Conservation (phyloP, 1,284 basidiomycete species). For the Microbotryomycetes sp. region DNA sequence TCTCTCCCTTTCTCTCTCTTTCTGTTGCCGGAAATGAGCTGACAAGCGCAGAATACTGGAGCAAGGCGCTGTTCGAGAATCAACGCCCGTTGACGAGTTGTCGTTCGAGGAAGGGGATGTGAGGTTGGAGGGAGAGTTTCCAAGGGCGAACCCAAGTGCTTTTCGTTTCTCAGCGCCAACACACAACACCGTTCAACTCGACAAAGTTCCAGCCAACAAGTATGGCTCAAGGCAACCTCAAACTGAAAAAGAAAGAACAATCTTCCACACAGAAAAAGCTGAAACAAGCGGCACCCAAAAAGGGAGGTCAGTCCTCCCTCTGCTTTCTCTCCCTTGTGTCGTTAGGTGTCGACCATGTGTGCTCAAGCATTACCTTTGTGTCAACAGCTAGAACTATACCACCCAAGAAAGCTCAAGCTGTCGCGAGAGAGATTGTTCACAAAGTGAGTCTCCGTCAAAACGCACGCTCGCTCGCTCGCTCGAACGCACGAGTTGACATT, state of each 20-base stretch:
- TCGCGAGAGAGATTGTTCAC: constrained; percentile 5
- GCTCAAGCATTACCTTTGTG: neutral
- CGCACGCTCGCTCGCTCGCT: neutral
- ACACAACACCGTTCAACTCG: neutral
- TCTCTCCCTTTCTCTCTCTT: neutral
- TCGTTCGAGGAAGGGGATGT: neutral
- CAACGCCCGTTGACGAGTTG: neutral
- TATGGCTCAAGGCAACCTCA: constrained; percentile 24
- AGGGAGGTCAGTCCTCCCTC: constrained; percentile 17
- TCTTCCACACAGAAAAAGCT: constrained; percentile 20
- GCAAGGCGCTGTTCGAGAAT: neutral
- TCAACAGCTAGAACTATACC: constrained; percentile 18
- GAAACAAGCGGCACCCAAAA: constrained; percentile 21
- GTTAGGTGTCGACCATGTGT: neutral
- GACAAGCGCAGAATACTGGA: neutral
- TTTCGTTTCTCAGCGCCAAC: neutral
- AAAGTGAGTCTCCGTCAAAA: neutral
- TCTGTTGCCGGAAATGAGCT: neutral
- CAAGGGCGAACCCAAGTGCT: neutral
- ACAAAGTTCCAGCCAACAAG: neutral
- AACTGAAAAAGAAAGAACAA: constrained; percentile 19
- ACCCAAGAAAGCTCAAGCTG: constrained; percentile 20
- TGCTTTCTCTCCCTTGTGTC: neutral
- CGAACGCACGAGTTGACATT: neutral
- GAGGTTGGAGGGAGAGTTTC: neutral